Conservation (phyloP, 2,329 filamentous ascomycete genomes). For the Sporothrix brasiliensis region DNA sequence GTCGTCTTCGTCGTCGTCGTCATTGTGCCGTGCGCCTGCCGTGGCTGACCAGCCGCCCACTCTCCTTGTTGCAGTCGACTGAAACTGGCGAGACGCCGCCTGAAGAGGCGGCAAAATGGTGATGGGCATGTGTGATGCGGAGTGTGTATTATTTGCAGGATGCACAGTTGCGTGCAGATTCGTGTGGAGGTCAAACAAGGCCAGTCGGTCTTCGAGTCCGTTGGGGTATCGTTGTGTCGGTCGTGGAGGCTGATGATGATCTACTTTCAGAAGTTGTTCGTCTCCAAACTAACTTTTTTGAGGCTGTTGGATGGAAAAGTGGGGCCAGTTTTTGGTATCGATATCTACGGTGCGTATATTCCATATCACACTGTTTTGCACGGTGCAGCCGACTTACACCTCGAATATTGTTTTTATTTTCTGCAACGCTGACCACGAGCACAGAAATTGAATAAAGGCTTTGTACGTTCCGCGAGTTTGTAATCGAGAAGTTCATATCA, state of each 20-base stretch:
- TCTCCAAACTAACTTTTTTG: slow-evolving; percentile 13
- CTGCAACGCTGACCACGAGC: no score
- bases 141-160: not conserved
- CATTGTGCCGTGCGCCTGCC: slow-evolving; percentile 16
- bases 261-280: not conserved
- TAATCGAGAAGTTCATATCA: no score
- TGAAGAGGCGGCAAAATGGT: slow-evolving; percentile 52
- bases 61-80: not conserved
- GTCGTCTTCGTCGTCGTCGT: slow-evolving; percentile 41
- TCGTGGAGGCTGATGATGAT: not conserved
- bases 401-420: no score
- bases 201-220: not conserved
- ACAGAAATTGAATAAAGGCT: no score
- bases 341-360: not conserved
- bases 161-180: not conserved
- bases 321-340: not conserved
- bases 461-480: no score
- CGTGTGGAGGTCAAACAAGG: not conserved
- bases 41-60: not conserved
- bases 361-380: not conserved
- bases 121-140: slow-evolving; percentile 48
- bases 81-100: slow-evolving; percentile 37
- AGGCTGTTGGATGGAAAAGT: slow-evolving; percentile 1
- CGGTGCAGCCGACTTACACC: not conserved
- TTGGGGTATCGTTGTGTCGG: not conserved